A percentile compares a stretch with the other conserved stretches of the same genome.
Evolutionary conservation across 352 stramenopile genomes (phyloP).

Genomic region (Phytophthora uliginosa): DNA sequence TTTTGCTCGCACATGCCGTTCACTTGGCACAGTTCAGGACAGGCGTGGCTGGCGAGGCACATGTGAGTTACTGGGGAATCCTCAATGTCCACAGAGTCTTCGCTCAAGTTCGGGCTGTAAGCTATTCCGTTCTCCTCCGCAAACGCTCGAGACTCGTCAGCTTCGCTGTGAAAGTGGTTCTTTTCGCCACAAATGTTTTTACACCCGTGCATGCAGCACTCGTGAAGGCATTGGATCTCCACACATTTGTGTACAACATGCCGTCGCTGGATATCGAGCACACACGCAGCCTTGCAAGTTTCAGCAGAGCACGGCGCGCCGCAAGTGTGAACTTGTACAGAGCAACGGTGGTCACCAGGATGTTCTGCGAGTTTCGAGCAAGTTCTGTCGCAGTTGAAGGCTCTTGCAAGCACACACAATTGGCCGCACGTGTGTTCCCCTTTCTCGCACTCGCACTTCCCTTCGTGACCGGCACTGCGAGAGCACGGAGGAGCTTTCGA

Average conservation of each 20-base stretch:
- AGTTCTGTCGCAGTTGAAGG: conserved; percentile 55
- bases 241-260: conserved; percentile 69
- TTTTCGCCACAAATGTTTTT: conserved; percentile 39
- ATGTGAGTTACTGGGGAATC: neutral
- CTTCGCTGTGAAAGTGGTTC: conserved; percentile 69
- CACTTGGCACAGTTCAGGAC: neutral
- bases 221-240: conserved; percentile 52
- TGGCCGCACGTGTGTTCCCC: conserved; percentile 67
- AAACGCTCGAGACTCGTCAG: conserved; percentile 22
- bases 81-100: neutral
- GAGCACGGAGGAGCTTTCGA: conserved; percentile 33
- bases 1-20: conserved; percentile 72
- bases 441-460: conserved; percentile 61
- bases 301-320: conserved; percentile 49
- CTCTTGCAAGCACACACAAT: conserved; percentile 37
- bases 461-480: conserved; percentile 61
- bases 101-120: neutral
- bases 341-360: conserved; percentile 50
- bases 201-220: conserved; percentile 63
- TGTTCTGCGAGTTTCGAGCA: conserved; percentile 53
- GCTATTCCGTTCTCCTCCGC: conserved; percentile 29
- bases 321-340: conserved; percentile 65
- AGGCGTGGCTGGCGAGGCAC: neutral
- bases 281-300: conserved; percentile 48
- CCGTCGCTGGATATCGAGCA: conserved; percentile 49